Percentiles rank a stretch among this genome's conserved stretches.
These are phyloP conservation scores for Capronia epimyces DNA, from an alignment of 2,329 filamentous ascomycete genomes.

Conservation along the genomic window DNA sequence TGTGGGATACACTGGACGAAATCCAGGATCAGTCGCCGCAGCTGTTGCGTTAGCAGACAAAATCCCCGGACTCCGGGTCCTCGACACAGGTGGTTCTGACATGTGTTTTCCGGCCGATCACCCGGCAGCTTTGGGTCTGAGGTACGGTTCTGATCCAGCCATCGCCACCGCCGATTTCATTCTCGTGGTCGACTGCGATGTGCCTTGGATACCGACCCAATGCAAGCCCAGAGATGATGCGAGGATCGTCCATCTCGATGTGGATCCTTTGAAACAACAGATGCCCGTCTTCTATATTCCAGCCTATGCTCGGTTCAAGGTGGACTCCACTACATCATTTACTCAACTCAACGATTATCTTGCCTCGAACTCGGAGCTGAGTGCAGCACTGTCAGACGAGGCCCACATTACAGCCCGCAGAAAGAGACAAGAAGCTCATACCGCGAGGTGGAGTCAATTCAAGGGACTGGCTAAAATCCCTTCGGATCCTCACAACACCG, in stretches of 20 bases:
- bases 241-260: slow-evolving; percentile 60
- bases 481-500: slow-evolving; percentile 50
- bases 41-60: slow-evolving; percentile 45
- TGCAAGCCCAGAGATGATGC: slow-evolving; percentile 54
- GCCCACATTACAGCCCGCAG: slow-evolving; percentile 33
- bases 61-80: slow-evolving; percentile 46
- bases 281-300: slow-evolving; percentile 70
- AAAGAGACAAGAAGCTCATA: slow-evolving; percentile 50
- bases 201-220: slow-evolving; percentile 85
- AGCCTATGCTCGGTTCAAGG: slow-evolving; percentile 60
- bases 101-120: slow-evolving; percentile 48
- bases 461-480: slow-evolving; percentile 52
- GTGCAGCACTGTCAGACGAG: slow-evolving; percentile 37
- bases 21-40: slow-evolving; percentile 39
- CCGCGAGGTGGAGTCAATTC: slow-evolving; percentile 56
- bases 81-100: slow-evolving; percentile 51
- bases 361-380: slow-evolving; percentile 41
- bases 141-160: slow-evolving; percentile 66
- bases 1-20: slow-evolving; percentile 48
- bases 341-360: slow-evolving; percentile 64
- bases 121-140: slow-evolving; percentile 60
- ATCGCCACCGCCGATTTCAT: slow-evolving; percentile 78
- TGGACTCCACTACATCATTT: slow-evolving; percentile 60
- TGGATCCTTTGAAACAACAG: slow-evolving; percentile 64
- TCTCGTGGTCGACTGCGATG: slow-evolving; percentile 79